Conservation (phyloP, 2,329 filamentous ascomycete genomes). For the Calonectria pseudoturangicola region DNA sequence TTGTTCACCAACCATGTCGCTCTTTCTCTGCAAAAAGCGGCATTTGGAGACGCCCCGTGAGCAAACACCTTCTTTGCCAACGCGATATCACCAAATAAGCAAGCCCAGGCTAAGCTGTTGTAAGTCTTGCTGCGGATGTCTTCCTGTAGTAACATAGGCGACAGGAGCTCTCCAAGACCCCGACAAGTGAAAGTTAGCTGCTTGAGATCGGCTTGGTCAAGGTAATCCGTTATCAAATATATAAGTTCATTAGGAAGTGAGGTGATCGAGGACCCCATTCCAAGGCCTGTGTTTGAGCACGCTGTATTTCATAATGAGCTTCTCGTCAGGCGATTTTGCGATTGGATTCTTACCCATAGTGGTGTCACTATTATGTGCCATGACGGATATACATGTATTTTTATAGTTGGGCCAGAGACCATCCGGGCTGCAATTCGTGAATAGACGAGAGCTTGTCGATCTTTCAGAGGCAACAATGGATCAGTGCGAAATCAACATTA, state of each 20-base stretch:
- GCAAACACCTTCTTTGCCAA: conserved; percentile 13
- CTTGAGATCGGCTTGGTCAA: conserved; percentile 20
- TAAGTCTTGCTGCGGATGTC: conserved; percentile 31
- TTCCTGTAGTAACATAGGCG: neutral
- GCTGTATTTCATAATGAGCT: neutral
- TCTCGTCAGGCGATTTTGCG: neutral
- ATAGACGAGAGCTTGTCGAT: neutral
- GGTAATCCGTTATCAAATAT: conserved; percentile 11
- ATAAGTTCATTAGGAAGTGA: conserved; percentile 23
- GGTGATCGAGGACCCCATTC: neutral
- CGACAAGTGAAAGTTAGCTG: conserved; percentile 7
- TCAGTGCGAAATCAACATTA: too few relatives aligned
- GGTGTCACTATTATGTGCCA: neutral
- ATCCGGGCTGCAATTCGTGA: neutral
- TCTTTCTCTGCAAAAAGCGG: conserved; percentile 23
- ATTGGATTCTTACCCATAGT: neutral
- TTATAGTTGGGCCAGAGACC: neutral
- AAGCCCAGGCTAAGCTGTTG: conserved; percentile 35
- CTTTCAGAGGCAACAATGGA: neutral
- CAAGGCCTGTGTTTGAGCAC: neutral
- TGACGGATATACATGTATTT: neutral
- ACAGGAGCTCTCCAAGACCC: neutral
- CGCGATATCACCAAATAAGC: conserved; percentile 21
- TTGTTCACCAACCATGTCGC: conserved; percentile 4
- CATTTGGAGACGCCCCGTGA: conserved; percentile 14